phyloP scores from a whole-genome alignment of 208 protist genomes.

The Trypanosoma cruzi region DNA sequence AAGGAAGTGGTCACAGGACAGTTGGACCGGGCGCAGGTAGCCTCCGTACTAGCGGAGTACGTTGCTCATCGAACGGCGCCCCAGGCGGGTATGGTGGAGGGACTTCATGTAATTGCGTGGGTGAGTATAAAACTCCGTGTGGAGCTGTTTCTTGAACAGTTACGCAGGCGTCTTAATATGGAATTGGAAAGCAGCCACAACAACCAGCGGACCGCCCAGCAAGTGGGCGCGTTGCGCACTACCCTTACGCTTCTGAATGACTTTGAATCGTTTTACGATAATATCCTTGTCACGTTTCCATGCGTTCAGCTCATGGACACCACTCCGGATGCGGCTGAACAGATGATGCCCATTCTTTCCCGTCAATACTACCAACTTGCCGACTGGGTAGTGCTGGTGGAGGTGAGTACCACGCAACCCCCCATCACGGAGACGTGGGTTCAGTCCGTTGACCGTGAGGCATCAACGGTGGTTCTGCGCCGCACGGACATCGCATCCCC shows the following conservation, averaged over 20 bases:
- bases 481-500: slow-evolving; percentile 41
- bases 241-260: slow-evolving; percentile 61
- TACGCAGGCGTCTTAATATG: slow-evolving; percentile 39
- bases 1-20: slow-evolving; percentile 20
- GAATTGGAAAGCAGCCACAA: slow-evolving; percentile 28
- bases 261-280: slow-evolving; percentile 54
- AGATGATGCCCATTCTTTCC: slow-evolving; percentile 36
- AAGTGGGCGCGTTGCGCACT: slow-evolving; percentile 42
- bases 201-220: slow-evolving; percentile 14
- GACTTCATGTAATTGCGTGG: slow-evolving; percentile 53
- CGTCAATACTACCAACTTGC: slow-evolving; percentile 73
- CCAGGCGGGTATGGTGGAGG: slow-evolving; percentile 46
- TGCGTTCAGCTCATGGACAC: slow-evolving; percentile 37
- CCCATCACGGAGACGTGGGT: slow-evolving; percentile 49
- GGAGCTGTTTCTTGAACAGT: slow-evolving; percentile 48
- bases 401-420: slow-evolving; percentile 33
- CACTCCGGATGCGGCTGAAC: slow-evolving; percentile 16
- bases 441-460: slow-evolving; percentile 34
- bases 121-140: slow-evolving; percentile 66
- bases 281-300: slow-evolving; percentile 53
- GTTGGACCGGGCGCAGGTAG: slow-evolving; percentile 3
- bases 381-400: slow-evolving; percentile 55
- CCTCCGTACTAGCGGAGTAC: slow-evolving; percentile 26
- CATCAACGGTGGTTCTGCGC: slow-evolving; percentile 36
- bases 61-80: slow-evolving; percentile 47